A percentile compares a stretch with the other conserved stretches of the same genome.
Conservation (phyloP, 139 green algal genomes). For the Gonium pectorale region DNA sequence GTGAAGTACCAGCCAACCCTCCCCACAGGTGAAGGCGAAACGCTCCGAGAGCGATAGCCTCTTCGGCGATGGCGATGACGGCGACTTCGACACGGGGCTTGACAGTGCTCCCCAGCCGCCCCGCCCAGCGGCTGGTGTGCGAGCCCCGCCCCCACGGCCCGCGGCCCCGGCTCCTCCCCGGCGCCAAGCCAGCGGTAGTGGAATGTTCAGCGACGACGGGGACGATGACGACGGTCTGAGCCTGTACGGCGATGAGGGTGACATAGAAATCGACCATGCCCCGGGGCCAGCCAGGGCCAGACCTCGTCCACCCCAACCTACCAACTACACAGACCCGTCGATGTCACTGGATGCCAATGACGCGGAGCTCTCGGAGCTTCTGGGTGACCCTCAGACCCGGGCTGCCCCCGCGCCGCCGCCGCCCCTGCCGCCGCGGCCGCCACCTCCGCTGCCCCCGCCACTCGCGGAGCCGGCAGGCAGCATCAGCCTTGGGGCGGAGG, state of each 20-base stretch:
- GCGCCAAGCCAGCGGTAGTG: background rate
- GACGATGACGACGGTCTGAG: background rate
- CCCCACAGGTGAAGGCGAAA: too few species aligned
- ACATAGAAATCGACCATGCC: constrained; percentile 4
- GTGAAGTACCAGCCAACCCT: too few species aligned
- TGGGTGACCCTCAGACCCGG: background rate
- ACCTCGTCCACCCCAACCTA: background rate
- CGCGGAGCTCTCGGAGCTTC: background rate
- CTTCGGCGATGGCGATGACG: background rate
- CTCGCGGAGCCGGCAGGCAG: background rate
- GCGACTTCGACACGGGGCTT: background rate
- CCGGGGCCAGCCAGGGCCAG: too few species aligned
- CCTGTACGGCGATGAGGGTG: background rate
- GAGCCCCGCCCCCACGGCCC: background rate
- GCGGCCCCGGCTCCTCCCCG: background rate
- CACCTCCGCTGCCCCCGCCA: background rate
- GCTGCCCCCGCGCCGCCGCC: background rate
- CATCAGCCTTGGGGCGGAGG: constrained; percentile 5
- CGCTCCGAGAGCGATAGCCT: background rate
- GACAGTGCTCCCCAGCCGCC: background rate
- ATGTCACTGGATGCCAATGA: constrained; percentile 25
- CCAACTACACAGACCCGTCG: background rate
- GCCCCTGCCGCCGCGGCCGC: background rate
- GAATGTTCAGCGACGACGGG: background rate
- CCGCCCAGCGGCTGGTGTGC: background rate